Base-by-base conservation (phyloP, 306 rosid species). In the Citrullus colocynthis region DNA sequence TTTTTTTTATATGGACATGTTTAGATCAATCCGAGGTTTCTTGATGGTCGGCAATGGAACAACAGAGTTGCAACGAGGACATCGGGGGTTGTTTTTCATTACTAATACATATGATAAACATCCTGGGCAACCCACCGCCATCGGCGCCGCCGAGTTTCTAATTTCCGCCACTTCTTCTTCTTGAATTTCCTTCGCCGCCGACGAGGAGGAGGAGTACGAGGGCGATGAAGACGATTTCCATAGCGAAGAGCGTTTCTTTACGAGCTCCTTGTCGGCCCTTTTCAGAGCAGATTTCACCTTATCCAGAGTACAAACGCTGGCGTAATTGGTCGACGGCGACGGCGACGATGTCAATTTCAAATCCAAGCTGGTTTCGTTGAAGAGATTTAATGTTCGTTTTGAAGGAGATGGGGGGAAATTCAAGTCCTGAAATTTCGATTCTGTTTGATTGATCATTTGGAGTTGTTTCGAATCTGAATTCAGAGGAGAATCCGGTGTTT, bases 81-180 rank as follows among this genome's bases (percentile, higher is more conserved):
- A 96, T 81, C 83, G 88, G 0, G 98, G 99, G 81, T 96, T 89
- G 66, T 85, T 92, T 87, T 90, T 92, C 91, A 88, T 89, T 12
- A 92, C 89, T 88, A 96, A 79, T 0, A 96, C 98, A 81, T 96
- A 96, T 0, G 99, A 92, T 30, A 96, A 79, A 82, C 99, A 96
- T 2, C 97, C 93, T 64, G 98, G 97, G 74, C 99, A 96, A 16
- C 97, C 99, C 20, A 88, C 96, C n/a, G 98, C 98, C 74, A 92
- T 78, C 6, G 98, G 96, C 1, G 98, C 85, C 10, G 93, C 82
- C 51, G 57, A 32, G 13, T 83, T 6, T 49, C 79, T 86, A 4
- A 30, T 34, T 37, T 89, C 89, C 5, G 84, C 93, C 66, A 76
- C 80, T 6, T 90, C 97, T 14, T 87, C 97, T 42, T 95, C 97